Evolutionary conservation across 176 grass and related monocot species (phyloP).

Genomic region (Raddia guianensis): DNA sequence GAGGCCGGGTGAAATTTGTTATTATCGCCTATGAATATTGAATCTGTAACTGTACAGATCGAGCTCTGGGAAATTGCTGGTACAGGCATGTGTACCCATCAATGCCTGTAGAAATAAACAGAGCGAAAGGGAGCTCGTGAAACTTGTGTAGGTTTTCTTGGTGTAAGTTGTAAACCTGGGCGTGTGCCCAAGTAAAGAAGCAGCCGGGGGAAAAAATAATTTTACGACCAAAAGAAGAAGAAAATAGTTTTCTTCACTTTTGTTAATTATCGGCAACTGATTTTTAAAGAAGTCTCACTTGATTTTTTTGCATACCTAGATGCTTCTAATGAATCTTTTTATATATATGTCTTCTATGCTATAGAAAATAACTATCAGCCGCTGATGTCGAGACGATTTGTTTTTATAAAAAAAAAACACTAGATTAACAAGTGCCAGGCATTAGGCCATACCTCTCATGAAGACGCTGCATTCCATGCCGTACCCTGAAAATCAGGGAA

Average conservation of each 20-base stretch:
- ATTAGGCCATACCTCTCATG: conserved; percentile 67
- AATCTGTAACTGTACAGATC: not conserved
- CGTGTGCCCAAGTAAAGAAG: not conserved
- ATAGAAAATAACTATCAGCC: too few species aligned
- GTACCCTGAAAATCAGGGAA: conserved; percentile 54
- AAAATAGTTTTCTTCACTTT: too few species aligned
- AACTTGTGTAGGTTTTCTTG: not conserved
- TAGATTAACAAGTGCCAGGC: not conserved
- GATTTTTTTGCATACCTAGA: too few species aligned
- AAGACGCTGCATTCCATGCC: conserved; percentile 93
- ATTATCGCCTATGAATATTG: not conserved
- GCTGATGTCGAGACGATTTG: too few species aligned
- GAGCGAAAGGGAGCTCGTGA: not conserved
- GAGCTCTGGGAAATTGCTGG: not conserved
- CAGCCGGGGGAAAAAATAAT: not conserved
- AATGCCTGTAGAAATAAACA: conserved; percentile 30
- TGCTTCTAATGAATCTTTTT: too few species aligned
- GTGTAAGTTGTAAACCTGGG: not conserved
- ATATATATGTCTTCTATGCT: too few species aligned
- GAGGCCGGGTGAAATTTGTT: conserved; percentile 2
- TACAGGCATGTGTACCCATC: conserved; percentile 30
- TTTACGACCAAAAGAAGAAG: not conserved
- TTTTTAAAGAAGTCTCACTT: too few species aligned
- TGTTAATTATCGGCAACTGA: too few species aligned
- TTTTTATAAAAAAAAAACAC: not conserved